Conservation (phyloP, 371 early-diverging fungal species). For the Mucor lusitanicus region DNA sequence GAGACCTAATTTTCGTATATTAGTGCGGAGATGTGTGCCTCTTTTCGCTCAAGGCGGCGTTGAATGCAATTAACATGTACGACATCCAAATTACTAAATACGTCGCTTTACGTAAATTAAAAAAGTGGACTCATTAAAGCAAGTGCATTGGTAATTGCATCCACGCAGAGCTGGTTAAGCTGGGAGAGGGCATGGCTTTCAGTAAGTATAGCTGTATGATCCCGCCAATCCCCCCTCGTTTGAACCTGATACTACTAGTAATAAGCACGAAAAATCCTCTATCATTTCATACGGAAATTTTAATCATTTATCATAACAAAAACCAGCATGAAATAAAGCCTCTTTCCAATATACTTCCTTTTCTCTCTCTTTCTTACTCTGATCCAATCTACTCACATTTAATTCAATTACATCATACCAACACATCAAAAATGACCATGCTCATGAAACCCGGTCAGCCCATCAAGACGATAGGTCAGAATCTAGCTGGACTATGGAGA, state of each 20-base stretch:
- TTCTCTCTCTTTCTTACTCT: background rate
- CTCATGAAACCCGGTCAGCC: slow-evolving; percentile 46
- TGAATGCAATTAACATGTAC: background rate
- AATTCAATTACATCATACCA: background rate
- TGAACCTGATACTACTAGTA: no score
- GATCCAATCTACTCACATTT: background rate
- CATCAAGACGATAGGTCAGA: slow-evolving; percentile 53
- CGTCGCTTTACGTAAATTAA: background rate
- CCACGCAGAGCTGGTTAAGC: no score
- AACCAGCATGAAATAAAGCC: background rate
- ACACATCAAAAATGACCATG: background rate
- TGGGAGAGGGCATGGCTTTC: no score
- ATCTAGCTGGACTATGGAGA: slow-evolving; percentile 62
- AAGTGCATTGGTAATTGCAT: no score
- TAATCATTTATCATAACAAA: background rate
- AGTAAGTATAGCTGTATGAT: no score
- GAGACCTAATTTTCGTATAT: background rate
- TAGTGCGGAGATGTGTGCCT: background rate
- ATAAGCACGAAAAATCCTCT: no score
- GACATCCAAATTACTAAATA: background rate
- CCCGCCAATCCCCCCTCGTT: background rate
- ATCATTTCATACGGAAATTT: background rate
- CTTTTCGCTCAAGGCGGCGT: background rate
- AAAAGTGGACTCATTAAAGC: background rate
- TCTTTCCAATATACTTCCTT: background rate